These are phyloP conservation scores for Kondoa subrosea DNA, from an alignment of 768 basidiomycete genomes.

Conservation along the genomic window DNA sequence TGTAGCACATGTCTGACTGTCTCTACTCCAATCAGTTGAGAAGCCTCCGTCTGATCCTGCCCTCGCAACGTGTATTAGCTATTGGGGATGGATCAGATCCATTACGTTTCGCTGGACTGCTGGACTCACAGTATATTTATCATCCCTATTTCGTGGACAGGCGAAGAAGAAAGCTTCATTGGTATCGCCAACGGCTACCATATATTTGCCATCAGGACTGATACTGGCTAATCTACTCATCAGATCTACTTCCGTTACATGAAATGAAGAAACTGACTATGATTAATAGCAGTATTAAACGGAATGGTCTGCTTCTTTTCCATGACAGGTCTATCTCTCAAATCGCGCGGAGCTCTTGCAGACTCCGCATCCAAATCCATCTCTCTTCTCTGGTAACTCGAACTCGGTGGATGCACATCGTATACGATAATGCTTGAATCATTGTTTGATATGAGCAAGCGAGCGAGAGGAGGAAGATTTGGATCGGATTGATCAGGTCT, in stretches of 20 bases:
- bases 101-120: background rate
- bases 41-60: slow-evolving; percentile 45
- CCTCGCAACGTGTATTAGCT: background rate
- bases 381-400: slow-evolving; percentile 4
- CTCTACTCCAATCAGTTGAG: slow-evolving; percentile 57
- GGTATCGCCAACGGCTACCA: slow-evolving; percentile 82
- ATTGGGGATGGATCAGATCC: background rate
- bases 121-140: slow-evolving; percentile 23
- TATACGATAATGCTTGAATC: slow-evolving; percentile 62
- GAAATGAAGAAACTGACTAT: slow-evolving; percentile 42
- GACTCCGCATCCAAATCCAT: slow-evolving; percentile 7
- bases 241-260: slow-evolving; percentile 2
- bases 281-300: slow-evolving; percentile 54
- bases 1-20: slow-evolving; percentile 63
- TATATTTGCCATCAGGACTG: slow-evolving; percentile 68
- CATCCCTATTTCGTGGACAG: slow-evolving; percentile 36
- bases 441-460: slow-evolving; percentile 71
- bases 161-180: slow-evolving; percentile 67
- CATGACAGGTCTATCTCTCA: background rate
- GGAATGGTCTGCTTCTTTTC: slow-evolving; percentile 7
- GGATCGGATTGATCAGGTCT: slow-evolving; percentile 32
- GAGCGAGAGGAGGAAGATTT: slow-evolving; percentile 34
- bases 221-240: slow-evolving; percentile 48
- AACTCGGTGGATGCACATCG: slow-evolving; percentile 31
- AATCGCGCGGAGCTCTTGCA: slow-evolving; percentile 3